These are phyloP conservation scores for Kodamaea anthophila DNA, from an alignment of 1,139 yeast species.

Conservation along the genomic window DNA sequence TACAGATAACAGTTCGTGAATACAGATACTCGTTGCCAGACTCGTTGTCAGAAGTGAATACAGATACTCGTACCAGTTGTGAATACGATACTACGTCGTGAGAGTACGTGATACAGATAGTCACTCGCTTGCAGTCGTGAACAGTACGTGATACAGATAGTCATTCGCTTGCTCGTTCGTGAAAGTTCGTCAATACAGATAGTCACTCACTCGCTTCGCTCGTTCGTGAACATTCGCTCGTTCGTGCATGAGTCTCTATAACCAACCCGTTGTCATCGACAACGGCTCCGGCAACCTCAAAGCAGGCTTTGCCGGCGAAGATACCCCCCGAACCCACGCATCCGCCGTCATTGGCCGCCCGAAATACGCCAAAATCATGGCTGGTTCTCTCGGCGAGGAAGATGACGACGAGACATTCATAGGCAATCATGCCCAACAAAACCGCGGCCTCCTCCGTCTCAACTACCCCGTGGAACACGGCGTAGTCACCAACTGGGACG, in stretches of 20 bases:
- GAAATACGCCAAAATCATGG: constrained; percentile 79
- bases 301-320: constrained; percentile 94
- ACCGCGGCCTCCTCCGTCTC: constrained; percentile 67
- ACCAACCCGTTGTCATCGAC: constrained; percentile 89
- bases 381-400: constrained; percentile 51
- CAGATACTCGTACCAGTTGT: no score
- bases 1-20: no score
- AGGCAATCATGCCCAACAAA: constrained; percentile 68
- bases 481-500: constrained; percentile 76
- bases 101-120: no score
- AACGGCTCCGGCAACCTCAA: constrained; percentile 88
- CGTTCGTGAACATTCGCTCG: no score
- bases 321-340: constrained; percentile 56
- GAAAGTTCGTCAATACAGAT: no score
- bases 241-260: constrained; percentile 26
- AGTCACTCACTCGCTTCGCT: not conserved
- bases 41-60: no score
- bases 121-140: no score
- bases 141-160: no score
- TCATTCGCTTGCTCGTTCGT: no score
- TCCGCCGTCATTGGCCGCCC: constrained; percentile 68
- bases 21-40: no score
- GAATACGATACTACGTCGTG: no score
- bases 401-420: constrained; percentile 39
- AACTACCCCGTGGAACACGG: constrained; percentile 79